These are phyloP conservation scores for Fraxinus latifolia DNA, from an alignment of 305 asterid species.

Conservation along the genomic window DNA sequence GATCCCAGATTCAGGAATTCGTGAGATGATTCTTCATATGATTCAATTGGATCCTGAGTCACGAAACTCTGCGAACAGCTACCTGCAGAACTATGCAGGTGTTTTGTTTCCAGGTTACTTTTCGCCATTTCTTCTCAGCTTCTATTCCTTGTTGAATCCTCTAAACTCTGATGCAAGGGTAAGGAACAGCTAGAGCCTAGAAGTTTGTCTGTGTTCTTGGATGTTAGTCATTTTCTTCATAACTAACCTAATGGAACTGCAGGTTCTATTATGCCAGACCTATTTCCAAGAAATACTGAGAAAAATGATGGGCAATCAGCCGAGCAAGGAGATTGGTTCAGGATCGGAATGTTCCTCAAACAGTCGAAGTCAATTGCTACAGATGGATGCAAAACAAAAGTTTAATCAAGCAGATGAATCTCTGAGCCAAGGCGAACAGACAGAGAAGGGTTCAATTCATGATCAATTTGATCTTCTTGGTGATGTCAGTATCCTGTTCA, in stretches of 20 bases:
- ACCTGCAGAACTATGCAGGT: constrained; percentile 75
- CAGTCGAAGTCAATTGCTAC: constrained; percentile 31
- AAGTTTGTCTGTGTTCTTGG: constrained; percentile 17
- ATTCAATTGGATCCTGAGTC: constrained; percentile 88
- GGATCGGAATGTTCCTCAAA: constrained; percentile 30
- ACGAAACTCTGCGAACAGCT: constrained; percentile 82
- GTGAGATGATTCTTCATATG: constrained; percentile 98
- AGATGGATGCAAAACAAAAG: constrained; percentile 35
- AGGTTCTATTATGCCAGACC: constrained; percentile 92
- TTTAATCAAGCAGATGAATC: constrained; percentile 33
- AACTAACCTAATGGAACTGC: constrained; percentile 31
- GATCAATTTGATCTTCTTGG: constrained; percentile 74
- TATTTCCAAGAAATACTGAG: constrained; percentile 82
- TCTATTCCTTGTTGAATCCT: constrained; percentile 87
- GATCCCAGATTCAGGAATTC: constrained; percentile 97
- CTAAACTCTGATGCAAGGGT: constrained; percentile 91
- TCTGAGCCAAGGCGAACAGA: constrained; percentile 38
- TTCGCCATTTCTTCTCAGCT: constrained; percentile 90
- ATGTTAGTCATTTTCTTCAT: constrained; percentile 19
- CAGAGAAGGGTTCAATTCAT: constrained; percentile 46
- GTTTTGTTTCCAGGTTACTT: constrained; percentile 88
- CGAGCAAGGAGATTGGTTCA: constrained; percentile 36
- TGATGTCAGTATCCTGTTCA: constrained; percentile 59
- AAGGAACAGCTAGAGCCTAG: constrained; percentile 29
- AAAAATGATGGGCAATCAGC: constrained; percentile 70